Conservation (phyloP, 2,329 filamentous ascomycete genomes). For the Chaetomium sp. region DNA sequence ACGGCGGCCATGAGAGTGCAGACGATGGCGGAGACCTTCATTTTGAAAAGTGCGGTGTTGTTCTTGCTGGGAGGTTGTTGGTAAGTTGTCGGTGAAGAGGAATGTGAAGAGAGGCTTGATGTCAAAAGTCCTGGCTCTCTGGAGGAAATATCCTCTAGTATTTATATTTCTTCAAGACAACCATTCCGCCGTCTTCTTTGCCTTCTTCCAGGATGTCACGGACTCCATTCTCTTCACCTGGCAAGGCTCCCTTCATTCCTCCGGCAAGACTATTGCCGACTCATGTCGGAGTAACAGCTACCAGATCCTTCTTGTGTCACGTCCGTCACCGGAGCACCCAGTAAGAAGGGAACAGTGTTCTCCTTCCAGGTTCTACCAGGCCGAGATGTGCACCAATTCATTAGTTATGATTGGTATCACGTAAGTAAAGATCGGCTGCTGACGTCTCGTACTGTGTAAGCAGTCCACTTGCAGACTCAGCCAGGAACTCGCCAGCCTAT, state of each 20-base stretch:
- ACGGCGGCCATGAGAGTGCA: conserved; percentile 4
- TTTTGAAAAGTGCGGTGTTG: conserved; percentile 1
- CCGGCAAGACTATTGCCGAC: neutral
- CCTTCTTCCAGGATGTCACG: neutral
- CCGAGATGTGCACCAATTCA: neutral
- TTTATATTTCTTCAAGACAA: neutral
- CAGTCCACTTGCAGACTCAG: neutral
- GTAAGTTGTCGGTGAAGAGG: neutral
- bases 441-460: neutral
- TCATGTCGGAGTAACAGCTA: neutral
- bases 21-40: conserved; percentile 6
- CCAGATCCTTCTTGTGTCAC: neutral
- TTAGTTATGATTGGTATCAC: neutral
- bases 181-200: neutral
- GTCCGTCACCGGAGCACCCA: neutral
- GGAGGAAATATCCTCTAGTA: neutral
- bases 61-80: neutral
- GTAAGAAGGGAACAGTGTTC: neutral
- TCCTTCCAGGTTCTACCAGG: neutral
- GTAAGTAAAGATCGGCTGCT: neutral
- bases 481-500: neutral
- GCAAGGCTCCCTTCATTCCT: too few species aligned
- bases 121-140: neutral
- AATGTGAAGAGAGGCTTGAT: neutral
- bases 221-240: neutral